Base-by-base conservation (phyloP, 176 grass and related monocot species). In the Lolium multiflorum region DNA sequence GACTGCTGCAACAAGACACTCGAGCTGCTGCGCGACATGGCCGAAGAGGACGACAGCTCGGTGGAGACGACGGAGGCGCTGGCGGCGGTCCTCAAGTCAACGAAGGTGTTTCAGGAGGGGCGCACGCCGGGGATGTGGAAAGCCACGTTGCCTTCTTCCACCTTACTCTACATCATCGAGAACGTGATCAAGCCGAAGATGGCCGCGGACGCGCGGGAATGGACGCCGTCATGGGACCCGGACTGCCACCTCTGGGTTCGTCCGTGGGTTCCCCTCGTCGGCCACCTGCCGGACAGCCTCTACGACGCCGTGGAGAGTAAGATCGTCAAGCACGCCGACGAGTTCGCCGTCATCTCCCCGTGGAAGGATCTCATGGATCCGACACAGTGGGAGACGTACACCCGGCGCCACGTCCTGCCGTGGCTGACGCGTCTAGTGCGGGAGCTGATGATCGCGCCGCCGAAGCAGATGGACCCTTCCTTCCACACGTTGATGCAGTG, bases 401-500 rank as follows among this genome's bases (percentile, higher is more conserved):
- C 1, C 18, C 0, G 1, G 37, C 38, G 38, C 17, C 61, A 91
- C 76, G 76, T 96, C 41, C 16, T 91, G 41, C 89, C 91, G 4
- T 89, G 89, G 81, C 81, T 93, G 73, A 60, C 60, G 68, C 13
- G 87, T 7, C 38, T 89, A 20, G 18, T 72, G 35, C 87, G 74
- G 46, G 87, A 79, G 26, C 87, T 96, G 87, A 60, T 79, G 67
- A 74, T 91, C 20, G 41, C 43, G 70, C 70, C 70, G 43, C 70
- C 70, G 2, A 47, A 73, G n/a, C 70, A 73, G n/a, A 24, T 48
- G n/a, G 70, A 48, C 70, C 0, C 4, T 9, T 73, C 70, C 9
- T 7, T 73, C 43, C 2, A 0, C 20, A 24, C 5, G 0, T 89
- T 97, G 37, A 97, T 97, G 89, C 51, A 17, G 82, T 97, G 94